Base-by-base conservation (phyloP, 352 stramenopile genomes). In the Phytophthora hibernalis region DNA sequence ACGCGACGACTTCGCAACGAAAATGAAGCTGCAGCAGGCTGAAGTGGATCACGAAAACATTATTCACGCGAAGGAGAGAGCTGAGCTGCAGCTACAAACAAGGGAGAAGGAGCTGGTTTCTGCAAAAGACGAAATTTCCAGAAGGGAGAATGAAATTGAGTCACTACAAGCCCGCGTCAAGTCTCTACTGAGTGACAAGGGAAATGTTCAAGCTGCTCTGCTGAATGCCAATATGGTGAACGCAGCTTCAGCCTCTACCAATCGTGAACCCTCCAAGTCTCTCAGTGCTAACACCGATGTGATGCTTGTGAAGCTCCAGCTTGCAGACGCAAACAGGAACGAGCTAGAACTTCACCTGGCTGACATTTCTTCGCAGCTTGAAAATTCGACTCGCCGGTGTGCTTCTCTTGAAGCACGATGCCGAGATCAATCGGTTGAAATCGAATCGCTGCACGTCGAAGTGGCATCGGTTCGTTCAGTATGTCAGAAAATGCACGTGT, bases 241-340 rank as follows among this genome's bases (percentile, higher is more conserved):
- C 13, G 51, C 61, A n/a, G 53, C 65, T 13, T 38, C 53, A 33
- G 24, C 57, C 49, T 72, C 61, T 18, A 38, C 48, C 2, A 60
- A 55, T 12, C 62, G 58, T 16, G 49, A 61, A 22, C 55, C 66
- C 2, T 24, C 47, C n/a, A 54, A 61, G 31, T 24, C 54, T 10
- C 38, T 63, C n/a, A 63, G 28, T 42, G 49, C 57, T 7, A 73
- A 48, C 18, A 61, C 65, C 0, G 82, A 88, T 26, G 76, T 81
- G 22, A 83, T 89, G 71, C 61, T 88, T n/a, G 76, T 89, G n/a
- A 80, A 80, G n/a, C 62, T 91, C n/a, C 74, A 83, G 54, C 76
- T 90, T 42, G 81, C 77, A 16, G 77, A 87, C 10, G 74, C 83
- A 2, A 87, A 84, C 55, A 69, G 74, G 37, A 73, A 59, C 18